Evolutionary conservation across 2,329 filamentous ascomycete genomes (phyloP), one percentile per base, ranked within the genome.

Genomic region (Endothia cerciana): DNA sequence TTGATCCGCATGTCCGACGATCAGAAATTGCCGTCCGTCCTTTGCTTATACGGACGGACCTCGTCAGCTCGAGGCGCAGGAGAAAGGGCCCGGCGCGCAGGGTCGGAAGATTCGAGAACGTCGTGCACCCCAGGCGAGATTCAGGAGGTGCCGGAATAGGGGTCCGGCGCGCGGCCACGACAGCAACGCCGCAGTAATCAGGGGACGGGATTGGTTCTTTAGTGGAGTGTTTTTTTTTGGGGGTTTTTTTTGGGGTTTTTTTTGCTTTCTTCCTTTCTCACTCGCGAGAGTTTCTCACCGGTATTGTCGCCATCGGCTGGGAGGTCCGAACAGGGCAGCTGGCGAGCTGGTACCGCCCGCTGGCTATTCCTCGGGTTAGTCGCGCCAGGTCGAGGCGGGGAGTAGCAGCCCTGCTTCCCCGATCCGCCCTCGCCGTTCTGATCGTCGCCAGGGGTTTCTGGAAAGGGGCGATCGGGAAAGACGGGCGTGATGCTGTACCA

Each of bases 321-420:
- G 22, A 49, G 45, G 45, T 11, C 45, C 45, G 45, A 13, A 25
- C 13, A 49, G 45, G 22, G n/a, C n/a, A n/a, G 45, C 22, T 25
- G 45, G 45, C 19, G 45, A 25, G 45, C 45, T 49, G 45, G n/a
- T n/a, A 10, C 8, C 22, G 10, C n/a, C 45, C 8, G 45, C 45
- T 49, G 45, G 45, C 45, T 49, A 15, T 28, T 49, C 22, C 45
- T 49, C 28, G 58, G 57, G 41, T 8, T 36, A 1, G 10, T 15
- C 15, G 33, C 33, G 28, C 22, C 33, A 51, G 33, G 22, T 41
- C 45, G 13, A 45, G 60, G 28, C n/a, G 51, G 3, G 61, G 15
- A 38, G 10, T 30, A 28, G 25, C 28, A 36, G 41, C 28, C 22
- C 15, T 57, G 61, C 40, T 63, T 63, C 51, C 61, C 61, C 51